Base-by-base conservation (phyloP, 768 basidiomycete species). In the Cubamyces lactineus region DNA sequence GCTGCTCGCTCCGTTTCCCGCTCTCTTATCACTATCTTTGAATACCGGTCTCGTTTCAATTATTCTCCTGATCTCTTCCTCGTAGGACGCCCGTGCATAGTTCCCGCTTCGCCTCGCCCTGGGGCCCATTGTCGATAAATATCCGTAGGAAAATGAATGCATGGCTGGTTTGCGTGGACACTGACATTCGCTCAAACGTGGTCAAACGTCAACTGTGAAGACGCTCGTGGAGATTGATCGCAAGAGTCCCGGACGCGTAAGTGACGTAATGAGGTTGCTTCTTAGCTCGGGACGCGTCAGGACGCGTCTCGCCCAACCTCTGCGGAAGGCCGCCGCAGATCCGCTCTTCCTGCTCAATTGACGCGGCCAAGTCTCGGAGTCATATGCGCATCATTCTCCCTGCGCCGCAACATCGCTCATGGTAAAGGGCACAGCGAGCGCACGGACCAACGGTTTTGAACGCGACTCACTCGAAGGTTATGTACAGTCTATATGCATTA, bases 401-500 rank as follows among this genome's bases (percentile, higher is more conserved):
- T 34, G 34, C 34, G 34, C 28, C 28, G 28, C 28, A 30, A 30
- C 9, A 34, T 34, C 34, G 34, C 34, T 6, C 34, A 34, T 1
- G 5, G 1, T 1, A 11, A 34, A 11, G 34, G 47, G 4, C 28
- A 28, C 48, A 30, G 12, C 23, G 17, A 16, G 19, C 13, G 52
- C 52, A 53, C 52, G 39, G 24, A 42, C 40, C 40, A 42, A 7
- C 34, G 8, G 19, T 4, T 2, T 16, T 19, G 42, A n/a, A 45
- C 2, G 39, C 7, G 30, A 26, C n/a, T 19, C 5, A 11, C 15
- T 34, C 15, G 17, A 15, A 17, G 42, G 26, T 21, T 23, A 67
- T 67, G 48, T 64, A 67, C 66, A 67, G 53, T 64, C 66, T 64
- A 67, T 53, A 67, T 53, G 62, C 21, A 64, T 67, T 61, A 64